phyloP scores from a whole-genome alignment of 805 yeast species.

The Millerozyma miso region DNA sequence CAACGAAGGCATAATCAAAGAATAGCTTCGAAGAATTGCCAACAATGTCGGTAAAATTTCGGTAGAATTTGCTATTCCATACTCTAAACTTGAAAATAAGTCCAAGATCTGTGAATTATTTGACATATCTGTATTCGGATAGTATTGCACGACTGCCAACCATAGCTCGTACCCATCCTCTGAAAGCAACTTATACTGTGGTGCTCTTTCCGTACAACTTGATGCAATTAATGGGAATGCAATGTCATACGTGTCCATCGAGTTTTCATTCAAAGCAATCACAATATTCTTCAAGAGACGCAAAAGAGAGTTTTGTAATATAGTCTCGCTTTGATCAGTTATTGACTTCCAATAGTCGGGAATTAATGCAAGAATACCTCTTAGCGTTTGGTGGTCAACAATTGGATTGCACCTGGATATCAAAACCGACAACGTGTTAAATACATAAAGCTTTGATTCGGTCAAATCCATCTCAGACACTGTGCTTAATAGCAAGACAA shows the following conservation, averaged over 20 bases:
- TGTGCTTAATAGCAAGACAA: slow-evolving; percentile 46
- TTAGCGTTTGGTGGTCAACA: slow-evolving; percentile 47
- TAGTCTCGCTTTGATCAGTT: slow-evolving; percentile 38
- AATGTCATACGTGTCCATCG: slow-evolving; percentile 45
- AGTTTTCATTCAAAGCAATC: slow-evolving; percentile 52
- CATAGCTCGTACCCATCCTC: slow-evolving; percentile 90
- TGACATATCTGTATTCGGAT: slow-evolving; percentile 36
- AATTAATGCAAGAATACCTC: slow-evolving; percentile 49
- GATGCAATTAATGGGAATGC: slow-evolving; percentile 63
- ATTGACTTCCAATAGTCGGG: slow-evolving; percentile 76
- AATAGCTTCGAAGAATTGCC: slow-evolving; percentile 60
- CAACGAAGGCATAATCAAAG: slow-evolving; percentile 43
- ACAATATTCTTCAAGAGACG: slow-evolving; percentile 57
- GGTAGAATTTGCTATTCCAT: slow-evolving; percentile 65
- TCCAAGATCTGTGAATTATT: slow-evolving; percentile 36
- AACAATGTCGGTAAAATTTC: slow-evolving; percentile 66
- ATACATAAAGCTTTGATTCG: slow-evolving; percentile 72
- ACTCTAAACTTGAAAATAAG: slow-evolving; percentile 48
- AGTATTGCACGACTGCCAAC: slow-evolving; percentile 63
- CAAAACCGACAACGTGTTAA: slow-evolving; percentile 63
- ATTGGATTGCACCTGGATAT: slow-evolving; percentile 64
- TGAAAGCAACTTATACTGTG: slow-evolving; percentile 49
- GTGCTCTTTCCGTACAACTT: slow-evolving; percentile 49
- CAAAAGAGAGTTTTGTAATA: slow-evolving; percentile 34
- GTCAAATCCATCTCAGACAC: slow-evolving; percentile 51